Base-by-base conservation (phyloP, 345 rosid genomes). In the Conringia planisiliqua region DNA sequence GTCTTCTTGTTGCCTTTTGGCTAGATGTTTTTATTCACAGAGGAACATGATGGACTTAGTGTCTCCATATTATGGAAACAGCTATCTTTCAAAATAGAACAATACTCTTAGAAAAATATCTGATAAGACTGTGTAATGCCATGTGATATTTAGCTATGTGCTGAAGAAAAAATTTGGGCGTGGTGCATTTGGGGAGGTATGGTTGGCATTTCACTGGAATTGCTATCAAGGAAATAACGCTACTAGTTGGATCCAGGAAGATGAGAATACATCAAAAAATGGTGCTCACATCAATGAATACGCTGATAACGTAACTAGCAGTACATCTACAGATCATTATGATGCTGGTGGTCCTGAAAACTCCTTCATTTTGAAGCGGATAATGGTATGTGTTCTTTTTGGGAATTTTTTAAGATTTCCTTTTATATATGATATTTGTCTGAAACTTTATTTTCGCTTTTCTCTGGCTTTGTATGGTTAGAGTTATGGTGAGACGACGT, bases 151-250 rank as follows among this genome's bases (percentile, higher is more conserved):
- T 80, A 93, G 98, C 80, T 93, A 93, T 81, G 80, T 83, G 58
- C 79, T 93, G 65, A 91, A 89, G 88, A 93, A 84, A 84, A 84
- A 89, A 77, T 89, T 83, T 85, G 98, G 92, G 54, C 97, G 86
- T 26, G 98, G 98, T 81, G 85, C 96, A 61, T 88, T 89, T 73
- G 98, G 97, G 56, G 98, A 93, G 82, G 98, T 93, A 38, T 93
- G 98, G 98, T 79, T 93, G 80, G 96, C 96, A 56, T 84, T 88
- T 82, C 86, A 86, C 69, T 88, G 96, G 97, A 82, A 87, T 78
- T 93, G 92, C 77, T 80, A 87, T 67, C 76, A 82, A 76, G 86
- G 81, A 46, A 66, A 29, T 43, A 82, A 85, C 26, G 75, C 78
- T 76, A 82, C 90, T 66, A 77, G 81, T 42, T 72, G 79, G 87